Base-by-base conservation (phyloP, 2,329 filamentous ascomycete genomes). In the Plenodomus tracheiphilus region DNA sequence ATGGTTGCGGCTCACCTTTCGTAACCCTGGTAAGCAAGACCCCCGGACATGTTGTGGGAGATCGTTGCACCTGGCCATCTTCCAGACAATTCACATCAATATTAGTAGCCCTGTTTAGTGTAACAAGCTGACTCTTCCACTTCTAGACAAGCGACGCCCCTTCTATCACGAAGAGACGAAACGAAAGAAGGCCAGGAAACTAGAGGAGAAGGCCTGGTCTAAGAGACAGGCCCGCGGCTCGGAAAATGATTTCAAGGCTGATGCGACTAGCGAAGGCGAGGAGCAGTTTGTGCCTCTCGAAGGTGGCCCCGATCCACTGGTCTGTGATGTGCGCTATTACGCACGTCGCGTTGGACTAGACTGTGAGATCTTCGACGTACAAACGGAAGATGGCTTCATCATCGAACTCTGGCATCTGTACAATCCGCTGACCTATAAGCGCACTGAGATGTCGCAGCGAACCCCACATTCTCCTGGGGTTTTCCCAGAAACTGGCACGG, bases 311-410 rank as follows among this genome's bases (percentile, higher is more conserved):
- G 93, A 97, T 69, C 86, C 83, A 2, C 75, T 97, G 7, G 74
- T 89, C 7, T 90, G 88, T 63, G 88, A 97, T 61, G 83, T 92
- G 17, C 81, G 81, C 2, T 94, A 97, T 68, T 97, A 97, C 67
- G 92, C 93, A 1, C 81, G 89, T 17, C 81, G 92, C 11, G 91
- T 96, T 13, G 93, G 93, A 0, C 80, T 97, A 1, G 91, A 97
- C 53, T 83, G 91, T 19, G 92, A 97, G 65, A 82, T 82, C 9
- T 89, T 91, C 62, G 80, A 89, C 41, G 91, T 97, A 0, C 87
- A 96, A 70, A 97, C 93, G 0, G 92, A 97, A 69, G 93, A 97
- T 64, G 92, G 92, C 1, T 97, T 96, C 67, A 84, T 97, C 39
- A 88, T 97, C 53, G 85, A 88, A 18, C 78, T 97, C 1, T 96